Conservation (phyloP, 23 red algal genomes). For the Gracilaria vermiculophylla region DNA sequence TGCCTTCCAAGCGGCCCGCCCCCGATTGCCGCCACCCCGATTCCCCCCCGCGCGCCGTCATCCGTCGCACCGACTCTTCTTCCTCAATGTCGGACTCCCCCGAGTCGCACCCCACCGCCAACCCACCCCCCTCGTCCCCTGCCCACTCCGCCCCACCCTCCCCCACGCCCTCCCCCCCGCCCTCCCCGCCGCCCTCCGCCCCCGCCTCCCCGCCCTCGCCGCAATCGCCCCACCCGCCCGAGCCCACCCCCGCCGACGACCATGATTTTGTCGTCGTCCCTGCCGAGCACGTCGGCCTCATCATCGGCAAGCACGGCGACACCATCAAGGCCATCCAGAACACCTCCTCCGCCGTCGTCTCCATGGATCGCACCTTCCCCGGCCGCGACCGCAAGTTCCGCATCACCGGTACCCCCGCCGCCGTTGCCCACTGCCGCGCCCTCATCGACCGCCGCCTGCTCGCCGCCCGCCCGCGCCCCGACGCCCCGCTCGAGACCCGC, state of each 20-base stretch:
- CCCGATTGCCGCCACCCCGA: background rate
- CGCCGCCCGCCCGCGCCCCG: slow-evolving; percentile 16
- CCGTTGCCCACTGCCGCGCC: slow-evolving; percentile 44
- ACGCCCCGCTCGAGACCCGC: background rate
- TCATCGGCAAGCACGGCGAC: slow-evolving; percentile 84
- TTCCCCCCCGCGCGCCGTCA: slow-evolving; percentile 2
- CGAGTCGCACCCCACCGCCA: background rate
- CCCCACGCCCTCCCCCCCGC: background rate
- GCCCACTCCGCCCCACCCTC: background rate
- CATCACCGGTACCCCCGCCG: slow-evolving; percentile 43
- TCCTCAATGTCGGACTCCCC: slow-evolving; percentile 27
- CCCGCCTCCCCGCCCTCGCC: background rate
- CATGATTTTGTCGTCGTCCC: slow-evolving; percentile 58
- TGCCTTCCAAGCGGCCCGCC: slow-evolving; percentile 10
- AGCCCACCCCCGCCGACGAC: background rate
- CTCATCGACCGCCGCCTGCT: slow-evolving; percentile 50
- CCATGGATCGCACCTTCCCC: slow-evolving; percentile 30
- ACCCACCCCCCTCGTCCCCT: slow-evolving; percentile 3
- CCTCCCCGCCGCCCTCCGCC: background rate
- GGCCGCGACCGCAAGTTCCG: slow-evolving; percentile 60
- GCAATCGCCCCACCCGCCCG: background rate
- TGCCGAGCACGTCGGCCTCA: slow-evolving; percentile 70
- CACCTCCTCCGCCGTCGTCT: slow-evolving; percentile 51
- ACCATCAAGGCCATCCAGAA: slow-evolving; percentile 71
- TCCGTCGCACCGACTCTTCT: slow-evolving; percentile 10